Evolutionary conservation across 2,329 filamentous ascomycete genomes (phyloP).

Genomic region (Trichoderma cornu-damae): DNA sequence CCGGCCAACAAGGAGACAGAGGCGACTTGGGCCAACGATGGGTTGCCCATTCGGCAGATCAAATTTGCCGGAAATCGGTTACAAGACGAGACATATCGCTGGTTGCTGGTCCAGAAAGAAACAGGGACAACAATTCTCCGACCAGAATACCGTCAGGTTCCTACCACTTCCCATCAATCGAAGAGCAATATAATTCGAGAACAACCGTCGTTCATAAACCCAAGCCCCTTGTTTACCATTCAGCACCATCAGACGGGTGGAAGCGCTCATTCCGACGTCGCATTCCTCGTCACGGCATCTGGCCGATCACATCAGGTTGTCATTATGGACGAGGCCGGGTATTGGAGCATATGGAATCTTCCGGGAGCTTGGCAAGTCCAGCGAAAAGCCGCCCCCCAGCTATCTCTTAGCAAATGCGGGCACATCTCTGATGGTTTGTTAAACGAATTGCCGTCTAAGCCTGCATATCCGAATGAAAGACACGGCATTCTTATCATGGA

Average conservation of each 20-base stretch:
- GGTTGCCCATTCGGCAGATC: slow-evolving; percentile 46
- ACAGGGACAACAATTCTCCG: slow-evolving; percentile 48
- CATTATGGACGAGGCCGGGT: slow-evolving; percentile 59
- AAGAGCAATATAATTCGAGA: slow-evolving; percentile 20
- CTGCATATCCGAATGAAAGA: slow-evolving; percentile 31
- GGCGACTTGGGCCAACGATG: slow-evolving; percentile 50
- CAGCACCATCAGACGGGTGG: slow-evolving; percentile 48
- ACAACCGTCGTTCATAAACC: slow-evolving; percentile 47
- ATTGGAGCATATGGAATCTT: slow-evolving; percentile 65
- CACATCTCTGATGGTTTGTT: slow-evolving; percentile 40
- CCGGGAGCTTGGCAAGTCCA: slow-evolving; percentile 32
- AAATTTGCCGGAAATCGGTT: slow-evolving; percentile 42
- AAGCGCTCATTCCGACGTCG: slow-evolving; percentile 54
- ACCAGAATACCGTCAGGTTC: slow-evolving; percentile 41
- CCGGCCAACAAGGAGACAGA: slow-evolving; percentile 41
- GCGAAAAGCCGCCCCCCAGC: slow-evolving; percentile 31
- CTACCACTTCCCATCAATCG: slow-evolving; percentile 2
- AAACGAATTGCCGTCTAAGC: slow-evolving; percentile 29
- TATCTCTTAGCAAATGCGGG: slow-evolving; percentile 37
- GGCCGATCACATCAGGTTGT: slow-evolving; percentile 56
- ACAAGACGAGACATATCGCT: slow-evolving; percentile 38
- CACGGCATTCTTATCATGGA: slow-evolving; percentile 44
- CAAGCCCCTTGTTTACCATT: slow-evolving; percentile 53
- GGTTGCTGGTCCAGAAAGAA: slow-evolving; percentile 51
- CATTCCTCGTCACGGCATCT: slow-evolving; percentile 52